These are phyloP conservation scores for Mesembryanthemum crystallinum DNA, from an alignment of 148 eudicot genomes.

Conservation along the genomic window DNA sequence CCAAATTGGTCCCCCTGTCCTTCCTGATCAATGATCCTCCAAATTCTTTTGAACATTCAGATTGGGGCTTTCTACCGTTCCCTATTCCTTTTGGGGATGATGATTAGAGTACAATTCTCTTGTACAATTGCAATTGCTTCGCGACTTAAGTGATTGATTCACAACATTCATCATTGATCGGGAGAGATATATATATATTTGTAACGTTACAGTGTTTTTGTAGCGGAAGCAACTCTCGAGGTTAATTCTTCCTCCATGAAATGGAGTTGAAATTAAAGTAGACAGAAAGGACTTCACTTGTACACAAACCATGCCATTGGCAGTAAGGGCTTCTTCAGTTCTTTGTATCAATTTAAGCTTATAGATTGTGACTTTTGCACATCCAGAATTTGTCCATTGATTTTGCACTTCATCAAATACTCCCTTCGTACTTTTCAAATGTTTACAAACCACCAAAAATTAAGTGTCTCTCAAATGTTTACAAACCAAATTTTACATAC, in stretches of 20 bases:
- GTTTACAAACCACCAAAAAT: no score
- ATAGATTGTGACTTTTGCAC: not conserved
- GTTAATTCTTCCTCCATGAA: not conserved
- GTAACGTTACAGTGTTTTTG: not conserved
- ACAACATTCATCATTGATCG: not conserved
- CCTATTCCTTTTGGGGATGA: not conserved
- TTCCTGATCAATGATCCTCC: slow-evolving; percentile 45
- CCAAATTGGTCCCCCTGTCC: slow-evolving; percentile 71
- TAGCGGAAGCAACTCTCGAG: not conserved
- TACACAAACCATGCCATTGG: not conserved
- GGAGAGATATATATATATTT: not conserved
- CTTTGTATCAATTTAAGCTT: not conserved
- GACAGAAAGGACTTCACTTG: not conserved
- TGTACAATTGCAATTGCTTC: not conserved
- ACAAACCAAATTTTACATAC: no score
- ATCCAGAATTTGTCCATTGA: no score
- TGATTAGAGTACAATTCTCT: not conserved
- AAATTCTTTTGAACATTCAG: not conserved
- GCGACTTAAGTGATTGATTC: not conserved
- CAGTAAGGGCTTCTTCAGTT: no score
- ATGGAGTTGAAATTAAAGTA: not conserved
- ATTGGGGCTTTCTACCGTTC: not conserved
- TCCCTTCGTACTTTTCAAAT: no score
- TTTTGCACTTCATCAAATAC: no score
- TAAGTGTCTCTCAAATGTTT: no score